These are phyloP conservation scores for Crithidia bombi DNA, from an alignment of 208 protist species.

Conservation along the genomic window DNA sequence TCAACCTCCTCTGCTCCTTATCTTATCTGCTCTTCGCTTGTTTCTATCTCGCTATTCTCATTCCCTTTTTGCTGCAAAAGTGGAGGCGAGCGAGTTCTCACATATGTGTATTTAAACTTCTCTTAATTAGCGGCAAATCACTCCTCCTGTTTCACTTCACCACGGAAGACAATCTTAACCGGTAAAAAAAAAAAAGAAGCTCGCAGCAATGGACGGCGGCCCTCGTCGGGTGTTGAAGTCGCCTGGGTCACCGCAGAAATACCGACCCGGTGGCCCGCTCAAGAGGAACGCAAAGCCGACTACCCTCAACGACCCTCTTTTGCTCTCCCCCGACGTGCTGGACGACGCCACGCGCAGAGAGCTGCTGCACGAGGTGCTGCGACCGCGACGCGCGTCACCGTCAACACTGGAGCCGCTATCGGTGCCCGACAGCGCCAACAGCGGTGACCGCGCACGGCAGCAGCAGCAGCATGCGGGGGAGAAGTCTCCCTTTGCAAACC, in stretches of 20 bases:
- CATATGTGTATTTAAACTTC: too few species aligned
- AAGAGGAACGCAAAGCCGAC: constrained; percentile 9
- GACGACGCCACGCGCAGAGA: constrained; percentile 80
- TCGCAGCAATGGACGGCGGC: constrained; percentile 15
- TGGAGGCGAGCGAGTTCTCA: not conserved
- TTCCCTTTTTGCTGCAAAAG: not conserved
- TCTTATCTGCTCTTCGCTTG: not conserved
- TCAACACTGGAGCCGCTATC: constrained; percentile 1
- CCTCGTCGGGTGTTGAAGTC: constrained; percentile 17
- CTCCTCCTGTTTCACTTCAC: too few species aligned
- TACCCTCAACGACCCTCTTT: constrained; percentile 28
- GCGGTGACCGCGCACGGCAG: not conserved
- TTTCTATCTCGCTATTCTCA: too few species aligned
- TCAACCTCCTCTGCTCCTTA: not conserved
- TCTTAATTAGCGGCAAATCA: too few species aligned
- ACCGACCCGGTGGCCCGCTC: constrained; percentile 33
- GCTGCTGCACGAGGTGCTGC: constrained; percentile 69
- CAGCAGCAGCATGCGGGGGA: too few species aligned
- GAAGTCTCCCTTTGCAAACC: constrained; percentile 46
- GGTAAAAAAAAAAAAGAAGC: not conserved
- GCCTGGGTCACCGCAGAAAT: constrained; percentile 50
- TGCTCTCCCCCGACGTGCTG: constrained; percentile 79
- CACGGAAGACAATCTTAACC: not conserved
- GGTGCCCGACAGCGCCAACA: not conserved
- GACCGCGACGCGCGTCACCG: constrained; percentile 23